These are phyloP conservation scores for Cryphonectria carpinicola DNA, from an alignment of 2,329 filamentous ascomycete species.

Conservation along the genomic window DNA sequence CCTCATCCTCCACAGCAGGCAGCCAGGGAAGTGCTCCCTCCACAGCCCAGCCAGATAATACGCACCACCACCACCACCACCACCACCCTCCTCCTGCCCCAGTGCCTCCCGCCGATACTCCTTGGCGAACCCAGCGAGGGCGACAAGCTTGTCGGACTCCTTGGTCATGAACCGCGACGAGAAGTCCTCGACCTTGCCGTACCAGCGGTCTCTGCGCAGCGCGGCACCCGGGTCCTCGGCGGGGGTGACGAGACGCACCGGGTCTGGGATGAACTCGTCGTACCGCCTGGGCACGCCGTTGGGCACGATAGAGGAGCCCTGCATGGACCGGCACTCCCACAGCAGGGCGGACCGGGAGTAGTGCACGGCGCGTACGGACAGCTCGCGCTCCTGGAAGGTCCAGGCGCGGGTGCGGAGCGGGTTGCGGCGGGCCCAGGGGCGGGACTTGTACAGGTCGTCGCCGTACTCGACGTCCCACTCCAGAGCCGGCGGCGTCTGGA, in stretches of 20 bases:
- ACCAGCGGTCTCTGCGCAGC: slow-evolving; percentile 5
- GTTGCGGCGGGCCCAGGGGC: background rate
- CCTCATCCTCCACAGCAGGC: slow-evolving; percentile 14
- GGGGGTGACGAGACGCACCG: background rate
- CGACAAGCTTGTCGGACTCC: slow-evolving; percentile 15
- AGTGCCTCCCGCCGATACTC: background rate
- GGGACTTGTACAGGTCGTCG: slow-evolving; percentile 1
- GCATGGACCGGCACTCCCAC: slow-evolving; percentile 26
- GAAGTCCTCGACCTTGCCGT: slow-evolving; percentile 18
- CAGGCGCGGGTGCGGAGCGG: slow-evolving; percentile 26
- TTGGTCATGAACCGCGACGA: slow-evolving; percentile 15
- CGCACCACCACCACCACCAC: background rate
- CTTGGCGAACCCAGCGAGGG: slow-evolving; percentile 13
- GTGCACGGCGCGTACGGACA: slow-evolving; percentile 26
- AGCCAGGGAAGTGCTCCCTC: slow-evolving; percentile 15
- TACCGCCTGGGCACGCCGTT: background rate
- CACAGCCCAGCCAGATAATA: slow-evolving; percentile 18
- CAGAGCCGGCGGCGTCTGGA: background rate
- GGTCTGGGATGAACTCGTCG: background rate
- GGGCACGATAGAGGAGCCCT: slow-evolving; percentile 12
- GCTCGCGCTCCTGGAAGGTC: slow-evolving; percentile 27
- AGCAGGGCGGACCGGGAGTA: slow-evolving; percentile 22
- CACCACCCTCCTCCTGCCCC: background rate
- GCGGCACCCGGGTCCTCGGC: background rate
- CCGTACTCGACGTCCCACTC: slow-evolving; percentile 9